phyloP scores from a whole-genome alignment of 352 stramenopile species.

The Globisporangium paroecandrum region DNA sequence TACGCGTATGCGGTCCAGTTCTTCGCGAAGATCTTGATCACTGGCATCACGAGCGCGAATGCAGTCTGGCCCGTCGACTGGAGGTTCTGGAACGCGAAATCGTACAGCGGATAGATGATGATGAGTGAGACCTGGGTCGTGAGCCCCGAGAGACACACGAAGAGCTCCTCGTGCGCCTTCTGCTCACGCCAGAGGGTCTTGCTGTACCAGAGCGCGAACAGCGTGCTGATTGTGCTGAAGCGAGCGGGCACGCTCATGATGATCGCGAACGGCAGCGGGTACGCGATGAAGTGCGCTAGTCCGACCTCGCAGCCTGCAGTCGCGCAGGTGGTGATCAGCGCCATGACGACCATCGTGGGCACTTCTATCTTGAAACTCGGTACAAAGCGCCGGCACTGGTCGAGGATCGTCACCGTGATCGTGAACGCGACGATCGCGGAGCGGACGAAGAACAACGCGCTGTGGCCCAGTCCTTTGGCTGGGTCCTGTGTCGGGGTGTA shows the following conservation, averaged over 20 bases:
- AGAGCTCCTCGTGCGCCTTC: slow-evolving; percentile 10
- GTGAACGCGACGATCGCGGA: slow-evolving; percentile 20
- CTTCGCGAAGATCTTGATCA: slow-evolving; percentile 23
- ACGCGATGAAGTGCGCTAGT: slow-evolving; percentile 20
- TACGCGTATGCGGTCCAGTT: slow-evolving; percentile 24
- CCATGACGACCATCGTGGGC: slow-evolving; percentile 7
- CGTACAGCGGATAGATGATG: slow-evolving; percentile 25
- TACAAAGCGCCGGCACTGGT: slow-evolving; percentile 24
- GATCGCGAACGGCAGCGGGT: slow-evolving; percentile 29
- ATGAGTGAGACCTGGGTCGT: slow-evolving; percentile 17
- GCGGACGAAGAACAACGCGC: slow-evolving; percentile 20
- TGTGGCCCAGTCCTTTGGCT: slow-evolving; percentile 13
- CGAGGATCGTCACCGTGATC: slow-evolving; percentile 18
- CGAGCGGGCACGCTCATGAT: slow-evolving; percentile 6
- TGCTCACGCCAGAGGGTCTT: not conserved
- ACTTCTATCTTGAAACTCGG: slow-evolving; percentile 13
- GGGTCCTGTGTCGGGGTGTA: slow-evolving; percentile 21
- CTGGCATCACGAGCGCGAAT: slow-evolving; percentile 18
- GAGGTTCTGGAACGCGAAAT: slow-evolving; percentile 20
- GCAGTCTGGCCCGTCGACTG: slow-evolving; percentile 9
- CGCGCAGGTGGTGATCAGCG: slow-evolving; percentile 14
- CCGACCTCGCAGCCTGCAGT: slow-evolving; percentile 9
- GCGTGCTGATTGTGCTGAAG: slow-evolving; percentile 6
- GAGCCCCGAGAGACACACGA: slow-evolving; percentile 6
- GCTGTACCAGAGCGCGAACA: not conserved